These are phyloP conservation scores for Exophiala lecanii-corni DNA, from an alignment of 2,329 filamentous ascomycete species.

Conservation along the genomic window DNA sequence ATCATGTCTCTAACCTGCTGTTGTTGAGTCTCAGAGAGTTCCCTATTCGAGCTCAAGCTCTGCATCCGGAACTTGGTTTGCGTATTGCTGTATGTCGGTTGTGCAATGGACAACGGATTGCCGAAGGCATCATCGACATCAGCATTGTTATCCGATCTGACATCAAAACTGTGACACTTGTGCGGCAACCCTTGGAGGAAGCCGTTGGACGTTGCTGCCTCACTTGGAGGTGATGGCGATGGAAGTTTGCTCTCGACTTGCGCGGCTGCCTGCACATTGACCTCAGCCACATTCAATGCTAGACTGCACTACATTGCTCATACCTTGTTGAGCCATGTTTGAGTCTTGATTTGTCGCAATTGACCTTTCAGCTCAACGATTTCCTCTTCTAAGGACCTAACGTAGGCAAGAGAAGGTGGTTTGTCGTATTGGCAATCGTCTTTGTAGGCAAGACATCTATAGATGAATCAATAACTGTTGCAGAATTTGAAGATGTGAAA, in stretches of 20 bases:
- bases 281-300: too few relatives aligned
- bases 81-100: constrained; percentile 15
- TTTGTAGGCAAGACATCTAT: constrained; percentile 27
- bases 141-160: constrained; percentile 25
- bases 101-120: constrained; percentile 25
- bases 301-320: too few relatives aligned
- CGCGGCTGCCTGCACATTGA: constrained; percentile 9
- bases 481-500: not conserved
- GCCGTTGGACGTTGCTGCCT: constrained; percentile 17
- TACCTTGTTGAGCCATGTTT: constrained; percentile 22
- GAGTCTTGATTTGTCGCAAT: constrained; percentile 23
- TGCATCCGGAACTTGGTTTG: constrained; percentile 5
- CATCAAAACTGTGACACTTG: constrained; percentile 19
- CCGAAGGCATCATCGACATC: constrained; percentile 27
- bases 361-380: constrained; percentile 24
- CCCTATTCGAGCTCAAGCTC: constrained; percentile 4
- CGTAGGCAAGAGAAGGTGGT: constrained; percentile 26
- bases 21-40: constrained; percentile 15
- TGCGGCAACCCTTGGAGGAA: constrained; percentile 12
- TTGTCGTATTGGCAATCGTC: constrained; percentile 28
- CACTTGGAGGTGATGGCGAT: constrained; percentile 22
- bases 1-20: constrained; percentile 21
- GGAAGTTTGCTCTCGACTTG: constrained; percentile 23
- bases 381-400: constrained; percentile 26
- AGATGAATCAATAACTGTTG: not conserved